Evolutionary conservation across 306 rosid genomes (phyloP), one percentile per base, ranked within the genome.

Genomic region (Elaeagnus macrophylla): DNA sequence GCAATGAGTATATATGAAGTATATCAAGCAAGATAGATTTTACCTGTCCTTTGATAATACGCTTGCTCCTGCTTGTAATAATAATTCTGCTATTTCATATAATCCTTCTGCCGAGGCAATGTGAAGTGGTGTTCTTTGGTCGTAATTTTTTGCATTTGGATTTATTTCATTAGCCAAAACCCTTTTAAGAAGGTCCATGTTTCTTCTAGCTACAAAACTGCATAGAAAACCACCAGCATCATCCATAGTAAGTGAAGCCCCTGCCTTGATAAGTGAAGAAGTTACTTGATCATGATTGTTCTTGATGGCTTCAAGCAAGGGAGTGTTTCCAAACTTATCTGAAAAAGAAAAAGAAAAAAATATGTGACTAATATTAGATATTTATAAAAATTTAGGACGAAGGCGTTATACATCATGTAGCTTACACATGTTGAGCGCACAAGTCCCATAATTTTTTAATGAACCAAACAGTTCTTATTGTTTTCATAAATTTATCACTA

Each of bases 291-390:
- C 84, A 9, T 83, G 80, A 64, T 79, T 79, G 51, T 75, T 75
- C 68, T 80, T 80, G 42, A 83, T 62, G 64, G 93, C 84, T 67
- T 84, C 85, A 39, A 80, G 75, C 66, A 83, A 83, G 41, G 87
- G 83, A 68, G 83, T 73, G 68, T 46, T 70, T 51, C 88, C 94
- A 62, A 67, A 84, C 44, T 80, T 84, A 68, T 80, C 94, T 84
- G n/a, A n/a, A n/a, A n/a, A 48, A 25, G 9, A 53, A 38, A 75
- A 44, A 48, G 25, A 39, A 60, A 48, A 57, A 62, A 35, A 44
- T 36, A 20, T 14, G 38, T 67, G 11, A 39, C 40, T n/a, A 5
- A 2, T 25, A 25, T 5, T 5, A 25, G 32, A 25, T 25, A 25
- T 25, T 5, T 25, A 25, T 5, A 25, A 1, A 5, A 2, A 25